These are phyloP conservation scores for Aureobasidium sp. DNA, from an alignment of 2,329 filamentous ascomycete species.

Conservation along the genomic window DNA sequence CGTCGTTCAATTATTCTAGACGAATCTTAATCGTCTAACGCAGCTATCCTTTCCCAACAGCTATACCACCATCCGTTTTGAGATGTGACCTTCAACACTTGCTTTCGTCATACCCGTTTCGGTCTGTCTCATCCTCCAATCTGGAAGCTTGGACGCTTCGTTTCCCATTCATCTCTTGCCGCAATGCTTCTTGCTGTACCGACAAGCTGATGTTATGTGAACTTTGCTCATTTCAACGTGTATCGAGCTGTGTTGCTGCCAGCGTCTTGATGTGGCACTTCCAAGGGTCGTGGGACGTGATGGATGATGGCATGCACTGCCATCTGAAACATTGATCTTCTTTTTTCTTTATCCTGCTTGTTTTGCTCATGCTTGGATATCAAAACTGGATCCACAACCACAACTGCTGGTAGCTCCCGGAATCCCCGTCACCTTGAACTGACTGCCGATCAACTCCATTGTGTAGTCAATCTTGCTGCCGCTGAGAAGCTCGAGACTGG, in stretches of 20 bases:
- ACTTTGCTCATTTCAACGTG: background rate
- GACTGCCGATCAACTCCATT: conserved; percentile 85
- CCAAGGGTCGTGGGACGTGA: background rate
- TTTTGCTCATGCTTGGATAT: conserved; percentile 49
- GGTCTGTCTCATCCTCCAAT: background rate
- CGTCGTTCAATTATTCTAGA: background rate
- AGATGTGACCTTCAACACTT: background rate
- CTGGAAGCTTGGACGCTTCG: background rate
- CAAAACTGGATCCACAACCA: conserved; percentile 95
- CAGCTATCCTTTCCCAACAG: background rate
- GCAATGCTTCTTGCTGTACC: background rate
- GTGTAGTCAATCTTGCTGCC: conserved; percentile 96
- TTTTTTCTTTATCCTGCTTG: background rate
- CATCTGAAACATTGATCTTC: background rate
- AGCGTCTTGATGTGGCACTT: background rate
- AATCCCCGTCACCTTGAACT: conserved; percentile 96
- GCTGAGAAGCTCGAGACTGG: conserved; percentile 78
- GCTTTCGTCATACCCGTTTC: background rate
- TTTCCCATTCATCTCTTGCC: background rate
- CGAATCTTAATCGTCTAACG: background rate
- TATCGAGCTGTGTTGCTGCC: no score
- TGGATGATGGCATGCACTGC: background rate
- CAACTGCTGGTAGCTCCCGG: conserved; percentile 87
- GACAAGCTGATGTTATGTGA: no score
- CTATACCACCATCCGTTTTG: background rate